A percentile compares a stretch with the other conserved stretches of the same genome.
These are phyloP conservation scores for Hymenoscyphus repandus DNA, from an alignment of 2,329 filamentous ascomycete species.

Conservation along the genomic window DNA sequence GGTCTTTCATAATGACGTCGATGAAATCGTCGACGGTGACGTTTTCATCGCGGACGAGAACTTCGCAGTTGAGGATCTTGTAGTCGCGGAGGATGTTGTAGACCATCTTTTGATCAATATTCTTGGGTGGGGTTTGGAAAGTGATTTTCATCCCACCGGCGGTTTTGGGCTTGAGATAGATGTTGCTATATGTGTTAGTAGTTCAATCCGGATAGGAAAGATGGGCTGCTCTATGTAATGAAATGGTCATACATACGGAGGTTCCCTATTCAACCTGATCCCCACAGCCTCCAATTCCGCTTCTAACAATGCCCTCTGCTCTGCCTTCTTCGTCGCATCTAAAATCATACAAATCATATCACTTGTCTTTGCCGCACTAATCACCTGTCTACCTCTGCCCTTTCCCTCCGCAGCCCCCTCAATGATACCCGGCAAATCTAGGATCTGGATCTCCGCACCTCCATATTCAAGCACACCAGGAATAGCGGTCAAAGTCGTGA, in stretches of 20 bases:
- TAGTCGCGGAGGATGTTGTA: constrained; percentile 97
- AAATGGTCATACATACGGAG: constrained; percentile 58
- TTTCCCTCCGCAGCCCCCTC: constrained; percentile 96
- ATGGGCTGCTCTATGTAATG: no score
- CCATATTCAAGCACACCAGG: constrained; percentile 97
- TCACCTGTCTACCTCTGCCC: constrained; percentile 90
- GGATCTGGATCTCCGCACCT: constrained; percentile 94
- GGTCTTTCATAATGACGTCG: constrained; percentile 98
- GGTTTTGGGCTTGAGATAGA: constrained; percentile 94
- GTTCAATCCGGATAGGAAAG: not conserved
- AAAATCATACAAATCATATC: constrained; percentile 96
- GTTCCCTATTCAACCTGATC: constrained; percentile 85
- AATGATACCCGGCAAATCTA: constrained; percentile 97
- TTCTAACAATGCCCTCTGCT: constrained; percentile 85
- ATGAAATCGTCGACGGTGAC: constrained; percentile 98
- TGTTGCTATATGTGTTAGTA: constrained; percentile 58
- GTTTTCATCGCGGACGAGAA: constrained; percentile 89
- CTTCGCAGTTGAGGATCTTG: constrained; percentile 97
- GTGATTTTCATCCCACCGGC: constrained; percentile 99
- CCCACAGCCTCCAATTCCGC: constrained; percentile 92
- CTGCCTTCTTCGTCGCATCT: constrained; percentile 92
- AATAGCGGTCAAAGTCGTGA: constrained; percentile 96
- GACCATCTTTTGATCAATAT: constrained; percentile 95
- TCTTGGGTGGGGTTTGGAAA: constrained; percentile 82
- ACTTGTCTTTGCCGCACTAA: constrained; percentile 96